Evolutionary conservation across 192 early-diverging fungal species (phyloP).

Genomic region (Mortierella hygrophila): DNA sequence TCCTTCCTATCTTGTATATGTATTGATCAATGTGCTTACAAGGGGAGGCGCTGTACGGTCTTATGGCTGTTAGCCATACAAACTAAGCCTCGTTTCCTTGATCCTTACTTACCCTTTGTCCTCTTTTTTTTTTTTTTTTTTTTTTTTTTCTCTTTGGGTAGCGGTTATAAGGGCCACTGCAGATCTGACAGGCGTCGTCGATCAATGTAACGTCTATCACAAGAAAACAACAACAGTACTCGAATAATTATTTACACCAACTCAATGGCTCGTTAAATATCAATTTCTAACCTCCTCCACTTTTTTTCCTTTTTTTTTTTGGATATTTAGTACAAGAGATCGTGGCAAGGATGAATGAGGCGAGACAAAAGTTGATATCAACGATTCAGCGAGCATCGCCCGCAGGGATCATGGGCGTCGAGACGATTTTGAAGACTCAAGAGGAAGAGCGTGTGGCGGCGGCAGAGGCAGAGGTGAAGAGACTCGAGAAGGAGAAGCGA

Average conservation of each 20-base stretch:
- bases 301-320: background rate
- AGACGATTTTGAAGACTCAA: constrained; percentile 25
- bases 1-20: too few species aligned
- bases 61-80: background rate
- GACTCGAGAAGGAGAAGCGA: constrained; percentile 8
- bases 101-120: background rate
- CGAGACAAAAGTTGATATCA: constrained; percentile 25
- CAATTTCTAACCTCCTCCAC: background rate
- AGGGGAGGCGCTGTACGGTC: too few species aligned
- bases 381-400: constrained; percentile 36
- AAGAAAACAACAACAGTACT: background rate
- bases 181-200: constrained; percentile 29
- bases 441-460: constrained; percentile 10
- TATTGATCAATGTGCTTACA: too few species aligned
- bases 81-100: background rate
- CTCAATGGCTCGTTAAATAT: background rate
- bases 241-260: background rate
- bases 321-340: constrained; percentile 32
- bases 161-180: constrained; percentile 23
- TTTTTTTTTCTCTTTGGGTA: constrained; percentile 2
- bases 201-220: constrained; percentile 25
- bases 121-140: background rate
- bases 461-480: background rate
- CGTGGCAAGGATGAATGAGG: constrained; percentile 23
- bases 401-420: constrained; percentile 24